phyloP scores from a whole-genome alignment of 179 eudicot species.

The Corrigiola litoralis region DNA sequence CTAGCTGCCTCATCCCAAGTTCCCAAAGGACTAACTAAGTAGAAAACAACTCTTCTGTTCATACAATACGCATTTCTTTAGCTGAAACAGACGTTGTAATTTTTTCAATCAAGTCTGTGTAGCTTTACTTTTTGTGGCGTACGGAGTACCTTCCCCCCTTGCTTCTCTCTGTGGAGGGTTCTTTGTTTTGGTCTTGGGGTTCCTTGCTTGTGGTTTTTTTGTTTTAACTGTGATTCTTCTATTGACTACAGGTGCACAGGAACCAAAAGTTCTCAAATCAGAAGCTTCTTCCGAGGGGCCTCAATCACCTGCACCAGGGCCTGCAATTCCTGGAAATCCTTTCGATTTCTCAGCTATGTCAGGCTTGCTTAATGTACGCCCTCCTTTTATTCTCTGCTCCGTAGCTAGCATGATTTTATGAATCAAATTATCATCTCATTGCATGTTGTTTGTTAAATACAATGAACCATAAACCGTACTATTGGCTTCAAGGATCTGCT shows the following conservation, averaged over 20 bases:
- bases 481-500: background rate
- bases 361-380: slow-evolving; percentile 78
- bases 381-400: background rate
- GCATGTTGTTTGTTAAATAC: background rate
- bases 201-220: background rate
- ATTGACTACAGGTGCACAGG: slow-evolving; percentile 32
- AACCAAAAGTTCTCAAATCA: slow-evolving; percentile 30
- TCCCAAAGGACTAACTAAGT: no score
- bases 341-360: slow-evolving; percentile 98
- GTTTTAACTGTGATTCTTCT: slow-evolving; percentile 1
- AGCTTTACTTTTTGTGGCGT: no score
- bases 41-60: no score
- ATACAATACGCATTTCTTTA: no score
- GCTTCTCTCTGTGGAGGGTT: background rate
- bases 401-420: background rate
- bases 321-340: slow-evolving; percentile 64
- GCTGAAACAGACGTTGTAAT: no score
- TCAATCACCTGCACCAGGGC: slow-evolving; percentile 44
- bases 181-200: background rate
- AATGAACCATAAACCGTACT: background rate
- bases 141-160: no score
- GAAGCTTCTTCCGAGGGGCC: slow-evolving; percentile 44
- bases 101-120: no score
- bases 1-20: no score
- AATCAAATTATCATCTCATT: background rate